These are phyloP conservation scores for Suillus alpinus DNA, from an alignment of 768 basidiomycete species.

Conservation along the genomic window DNA sequence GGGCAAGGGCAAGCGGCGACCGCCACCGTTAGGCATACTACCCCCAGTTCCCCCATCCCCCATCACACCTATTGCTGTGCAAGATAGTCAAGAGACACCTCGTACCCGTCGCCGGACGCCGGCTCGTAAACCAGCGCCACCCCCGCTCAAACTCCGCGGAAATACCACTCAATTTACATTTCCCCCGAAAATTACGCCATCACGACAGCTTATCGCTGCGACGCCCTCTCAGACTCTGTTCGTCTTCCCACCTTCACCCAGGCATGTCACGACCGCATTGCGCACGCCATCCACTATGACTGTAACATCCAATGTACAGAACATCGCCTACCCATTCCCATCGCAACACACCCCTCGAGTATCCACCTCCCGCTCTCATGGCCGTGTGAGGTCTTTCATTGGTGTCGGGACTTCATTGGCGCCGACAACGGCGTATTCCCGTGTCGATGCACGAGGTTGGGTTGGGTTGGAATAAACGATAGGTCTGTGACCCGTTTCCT, in stretches of 20 bases:
- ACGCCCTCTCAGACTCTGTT: conserved; percentile 83
- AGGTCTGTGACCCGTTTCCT: conserved; percentile 1
- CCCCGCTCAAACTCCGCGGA: conserved; percentile 52
- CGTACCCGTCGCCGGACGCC: conserved; percentile 44
- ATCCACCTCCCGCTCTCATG: conserved; percentile 62
- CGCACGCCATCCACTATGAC: conserved; percentile 80
- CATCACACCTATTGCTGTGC: conserved; percentile 48
- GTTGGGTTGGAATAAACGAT: conserved; percentile 47
- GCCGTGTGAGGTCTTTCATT: conserved; percentile 73
- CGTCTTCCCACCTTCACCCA: conserved; percentile 81
- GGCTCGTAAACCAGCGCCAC: conserved; percentile 52
- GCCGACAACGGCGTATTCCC: conserved; percentile 79
- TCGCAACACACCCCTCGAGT: conserved; percentile 65
- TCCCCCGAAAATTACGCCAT: conserved; percentile 19
- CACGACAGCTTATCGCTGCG: conserved; percentile 25
- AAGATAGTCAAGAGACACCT: conserved; percentile 27
- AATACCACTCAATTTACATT: conserved; percentile 26
- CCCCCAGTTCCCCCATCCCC: conserved; percentile 77
- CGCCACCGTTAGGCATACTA: conserved; percentile 57
- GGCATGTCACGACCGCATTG: conserved; percentile 44
- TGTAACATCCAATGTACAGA: conserved; percentile 58
- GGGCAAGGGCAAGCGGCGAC: conserved; percentile 56
- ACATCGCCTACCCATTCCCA: conserved; percentile 50
- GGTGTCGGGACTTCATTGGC: conserved; percentile 64
- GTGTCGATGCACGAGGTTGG: conserved; percentile 83